These are phyloP conservation scores for Schwanniomyces sp. DNA, from an alignment of 805 yeast genomes.

Conservation along the genomic window DNA sequence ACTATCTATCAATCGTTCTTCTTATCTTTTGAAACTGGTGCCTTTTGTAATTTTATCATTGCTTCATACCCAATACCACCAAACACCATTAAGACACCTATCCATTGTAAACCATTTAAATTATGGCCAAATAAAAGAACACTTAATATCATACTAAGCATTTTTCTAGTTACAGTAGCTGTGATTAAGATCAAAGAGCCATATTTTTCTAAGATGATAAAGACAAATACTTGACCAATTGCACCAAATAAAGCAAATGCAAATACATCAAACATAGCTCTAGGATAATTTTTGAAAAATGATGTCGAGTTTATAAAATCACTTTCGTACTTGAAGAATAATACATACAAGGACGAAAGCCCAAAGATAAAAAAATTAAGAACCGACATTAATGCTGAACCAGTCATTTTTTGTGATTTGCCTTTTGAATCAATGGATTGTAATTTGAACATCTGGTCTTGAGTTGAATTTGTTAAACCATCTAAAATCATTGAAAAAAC, in stretches of 20 bases:
- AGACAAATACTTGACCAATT: conserved; percentile 92
- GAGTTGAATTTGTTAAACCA: conserved; percentile 92
- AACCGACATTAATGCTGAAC: conserved; percentile 85
- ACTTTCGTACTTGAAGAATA: conserved; percentile 34
- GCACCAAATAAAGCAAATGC: conserved; percentile 80
- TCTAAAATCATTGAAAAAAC: conserved; percentile 70
- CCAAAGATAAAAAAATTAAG: conserved; percentile 45
- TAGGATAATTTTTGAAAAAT: conserved; percentile 53
- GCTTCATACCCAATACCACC: conserved; percentile 86
- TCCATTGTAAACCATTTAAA: conserved; percentile 66
- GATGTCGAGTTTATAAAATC: conserved; percentile 51
- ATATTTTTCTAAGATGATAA: conserved; percentile 76
- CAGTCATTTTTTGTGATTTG: conserved; percentile 50
- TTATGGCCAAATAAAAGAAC: conserved; percentile 85
- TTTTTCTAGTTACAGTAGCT: conserved; percentile 93
- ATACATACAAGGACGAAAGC: conserved; percentile 51
- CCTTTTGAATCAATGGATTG: conserved; percentile 17
- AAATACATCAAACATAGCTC: conserved; percentile 57
- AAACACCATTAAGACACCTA: conserved; percentile 78
- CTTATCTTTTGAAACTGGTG: not conserved
- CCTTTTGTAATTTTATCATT: conserved; percentile 20
- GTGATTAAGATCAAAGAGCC: conserved; percentile 86
- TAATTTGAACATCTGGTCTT: conserved; percentile 73
- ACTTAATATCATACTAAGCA: conserved; percentile 91
- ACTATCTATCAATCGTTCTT: conserved; percentile 6